Base-by-base conservation (phyloP, 257 asterid genomes). In the Penstemon eatonii region DNA sequence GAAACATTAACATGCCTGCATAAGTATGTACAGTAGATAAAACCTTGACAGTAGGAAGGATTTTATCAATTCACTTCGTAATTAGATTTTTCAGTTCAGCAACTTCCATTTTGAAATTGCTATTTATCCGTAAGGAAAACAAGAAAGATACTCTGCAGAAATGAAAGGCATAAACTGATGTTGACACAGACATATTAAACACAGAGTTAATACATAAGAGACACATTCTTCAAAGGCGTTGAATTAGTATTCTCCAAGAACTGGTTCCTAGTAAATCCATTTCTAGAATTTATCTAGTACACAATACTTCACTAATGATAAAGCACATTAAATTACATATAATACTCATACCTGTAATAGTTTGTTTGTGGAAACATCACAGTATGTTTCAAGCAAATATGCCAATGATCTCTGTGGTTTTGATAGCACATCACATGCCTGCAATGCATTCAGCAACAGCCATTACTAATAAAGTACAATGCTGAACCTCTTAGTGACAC, bases 371-470 rank as follows among this genome's bases (percentile, higher is more conserved):
- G 81, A 54, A 71, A 93, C 84, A 66, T 87, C 69, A 63, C 95
- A 93, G 70, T 89, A 90, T 33, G 82, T 63, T 74, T 93, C 97
- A 68, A 93, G 96, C 81, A 93, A 82, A 81, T 87, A 87, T 52
- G 99, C 97, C 83, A 93, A 82, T 59, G 99, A 93, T 80, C 87
- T 93, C 76, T 93, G 99, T 19, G 97, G 95, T 82, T 93, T 93
- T 47, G 86, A 79, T 80, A 93, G 70, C 37, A 87, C 72, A 61
- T 93, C 99, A 77, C 97, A 93, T 51, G 95, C 96, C 99, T 93
- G 86, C 76, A 81, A 84, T 11, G 69, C 19, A 76, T 42, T 25
- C 47, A 49, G 49, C 54, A 80, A 65, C 41, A 75, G 37, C 33
- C 33, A 67, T 73, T 57, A 75, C 9, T 45, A 52, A 69, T 59